Conservation (phyloP, 1,284 basidiomycete species). For the Leccinum subfulvum region DNA sequence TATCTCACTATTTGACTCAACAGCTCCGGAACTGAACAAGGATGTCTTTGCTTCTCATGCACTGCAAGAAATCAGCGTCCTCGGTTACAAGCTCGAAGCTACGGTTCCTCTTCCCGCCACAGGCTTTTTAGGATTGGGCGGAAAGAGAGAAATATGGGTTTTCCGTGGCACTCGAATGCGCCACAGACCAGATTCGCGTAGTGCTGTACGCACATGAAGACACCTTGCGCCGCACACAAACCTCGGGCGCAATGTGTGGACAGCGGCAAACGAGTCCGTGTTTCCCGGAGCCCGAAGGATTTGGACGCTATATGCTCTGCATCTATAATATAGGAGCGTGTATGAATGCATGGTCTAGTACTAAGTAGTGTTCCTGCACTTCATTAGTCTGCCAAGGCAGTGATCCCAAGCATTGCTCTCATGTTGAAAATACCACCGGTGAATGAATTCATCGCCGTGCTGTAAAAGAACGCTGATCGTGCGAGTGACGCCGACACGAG, state of each 20-base stretch:
- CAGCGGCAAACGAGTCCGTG: not conserved
- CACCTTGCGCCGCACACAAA: not conserved
- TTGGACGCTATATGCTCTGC: slow-evolving; percentile 2
- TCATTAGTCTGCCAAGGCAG: slow-evolving; percentile 29
- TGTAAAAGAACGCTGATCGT: slow-evolving; percentile 39
- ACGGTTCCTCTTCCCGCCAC: slow-evolving; percentile 43
- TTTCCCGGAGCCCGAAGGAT: slow-evolving; percentile 18
- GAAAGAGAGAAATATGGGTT: slow-evolving; percentile 49
- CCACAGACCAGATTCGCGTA: slow-evolving; percentile 33
- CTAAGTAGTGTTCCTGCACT: not conserved
- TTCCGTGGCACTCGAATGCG: slow-evolving; percentile 37
- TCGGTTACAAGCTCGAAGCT: slow-evolving; percentile 47
- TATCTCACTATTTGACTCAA: slow-evolving; percentile 14
- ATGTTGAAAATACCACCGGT: slow-evolving; percentile 40
- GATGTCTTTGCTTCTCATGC: slow-evolving; percentile 43
- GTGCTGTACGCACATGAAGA: slow-evolving; percentile 22
- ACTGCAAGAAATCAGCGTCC: slow-evolving; percentile 39
- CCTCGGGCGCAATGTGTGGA: not conserved
- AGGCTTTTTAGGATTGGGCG: slow-evolving; percentile 41
- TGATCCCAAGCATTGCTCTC: slow-evolving; percentile 30
- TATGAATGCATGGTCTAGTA: not conserved
- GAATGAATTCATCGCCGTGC: slow-evolving; percentile 40
- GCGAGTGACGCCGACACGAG: slow-evolving; percentile 40
- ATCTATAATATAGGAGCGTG: slow-evolving; percentile 3
- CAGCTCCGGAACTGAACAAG: slow-evolving; percentile 40